Evolutionary conservation across 1,284 basidiomycete genomes (phyloP), one percentile per base, ranked within the genome.

Genomic region (Cutaneotrichosporon mucoides): DNA sequence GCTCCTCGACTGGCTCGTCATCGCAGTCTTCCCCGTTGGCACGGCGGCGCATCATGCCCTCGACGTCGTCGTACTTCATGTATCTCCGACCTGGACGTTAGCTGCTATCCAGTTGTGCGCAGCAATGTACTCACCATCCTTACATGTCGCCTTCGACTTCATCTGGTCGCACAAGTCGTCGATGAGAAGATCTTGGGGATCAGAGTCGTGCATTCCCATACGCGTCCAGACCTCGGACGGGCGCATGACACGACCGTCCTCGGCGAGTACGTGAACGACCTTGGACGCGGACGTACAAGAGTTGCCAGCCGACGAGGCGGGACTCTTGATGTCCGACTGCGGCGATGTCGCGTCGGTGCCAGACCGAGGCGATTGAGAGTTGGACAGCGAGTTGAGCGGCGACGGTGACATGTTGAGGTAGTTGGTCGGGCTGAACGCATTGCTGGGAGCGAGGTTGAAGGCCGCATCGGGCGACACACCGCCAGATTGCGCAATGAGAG

Each of bases 121-220:
- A 40, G 40, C 11, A n/a, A n/a, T 24, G 36, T 38, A 67, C 72
- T 63, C 54, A 68, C 76, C 68, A 57, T 75, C 77, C 54, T 66
- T 69, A 53, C 74, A 76, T 3, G 69, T 73, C 11, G 76, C 77
- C 58, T 79, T 79, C 9, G 60, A 40, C 55, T 68, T 64, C 71
- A 79, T 76, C 61, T 72, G 68, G 52, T 74, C 72, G 59, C 77
- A 79, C 43, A 79, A 66, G 58, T 79, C 77, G 56, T 79, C 77
- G 48, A 79, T 72, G 38, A 77, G 58, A n/a, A 79, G 61, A 38
- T 76, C 67, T 50, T 68, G 66, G 5, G 68, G 63, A n/a, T 60
- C 46, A 40, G 57, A 43, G 55, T 59, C 53, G 57, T 69, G 63
- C 63, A 71, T 67, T 13, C 70, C 69, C 55, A 75, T 70, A 47